phyloP scores from a whole-genome alignment of 495 filamentous ascomycete species.

The Lasiosphaeriaceae sp. region DNA sequence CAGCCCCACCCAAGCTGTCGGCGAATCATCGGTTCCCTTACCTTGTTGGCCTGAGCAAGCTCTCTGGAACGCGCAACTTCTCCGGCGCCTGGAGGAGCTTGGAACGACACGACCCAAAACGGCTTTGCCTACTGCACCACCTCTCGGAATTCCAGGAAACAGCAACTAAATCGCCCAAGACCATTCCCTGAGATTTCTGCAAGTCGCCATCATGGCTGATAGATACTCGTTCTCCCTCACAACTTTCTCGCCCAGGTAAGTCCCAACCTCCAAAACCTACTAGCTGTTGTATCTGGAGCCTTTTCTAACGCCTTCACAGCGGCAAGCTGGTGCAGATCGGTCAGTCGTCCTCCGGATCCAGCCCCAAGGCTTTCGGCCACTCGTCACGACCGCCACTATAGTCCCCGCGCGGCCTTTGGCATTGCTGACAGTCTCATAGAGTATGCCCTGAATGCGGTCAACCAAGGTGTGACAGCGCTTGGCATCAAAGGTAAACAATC shows the following conservation, averaged over 20 bases:
- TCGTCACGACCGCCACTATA: not conserved
- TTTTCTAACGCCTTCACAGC: conserved; percentile 52
- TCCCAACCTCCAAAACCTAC: conserved; percentile 8
- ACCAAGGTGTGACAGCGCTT: conserved; percentile 96
- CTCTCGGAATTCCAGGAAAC: not conserved
- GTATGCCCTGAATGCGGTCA: conserved; percentile 98
- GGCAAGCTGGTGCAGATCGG: conserved; percentile 90
- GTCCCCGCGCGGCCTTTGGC: not conserved
- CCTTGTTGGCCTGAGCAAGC: conserved; percentile 28
- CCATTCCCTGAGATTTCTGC: not conserved
- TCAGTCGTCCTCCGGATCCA: conserved; percentile 32
- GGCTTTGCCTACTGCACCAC: conserved; percentile 11
- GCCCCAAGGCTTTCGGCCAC: not conserved
- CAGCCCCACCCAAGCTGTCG: not conserved
- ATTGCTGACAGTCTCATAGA: conserved; percentile 51
- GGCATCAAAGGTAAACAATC: conserved; percentile 83
- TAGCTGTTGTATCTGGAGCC: not conserved
- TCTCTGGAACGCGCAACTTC: conserved; percentile 34
- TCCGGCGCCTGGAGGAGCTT: conserved; percentile 22
- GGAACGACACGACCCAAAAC: conserved; percentile 14
- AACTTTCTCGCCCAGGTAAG: conserved; percentile 98
- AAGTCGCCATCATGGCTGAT: conserved; percentile 74
- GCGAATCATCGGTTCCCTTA: conserved; percentile 11
- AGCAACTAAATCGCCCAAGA: conserved; percentile 8
- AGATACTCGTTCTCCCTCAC: conserved; percentile 99